phyloP scores from a whole-genome alignment of 2,329 filamentous ascomycete species.

The Penicillium sp. region DNA sequence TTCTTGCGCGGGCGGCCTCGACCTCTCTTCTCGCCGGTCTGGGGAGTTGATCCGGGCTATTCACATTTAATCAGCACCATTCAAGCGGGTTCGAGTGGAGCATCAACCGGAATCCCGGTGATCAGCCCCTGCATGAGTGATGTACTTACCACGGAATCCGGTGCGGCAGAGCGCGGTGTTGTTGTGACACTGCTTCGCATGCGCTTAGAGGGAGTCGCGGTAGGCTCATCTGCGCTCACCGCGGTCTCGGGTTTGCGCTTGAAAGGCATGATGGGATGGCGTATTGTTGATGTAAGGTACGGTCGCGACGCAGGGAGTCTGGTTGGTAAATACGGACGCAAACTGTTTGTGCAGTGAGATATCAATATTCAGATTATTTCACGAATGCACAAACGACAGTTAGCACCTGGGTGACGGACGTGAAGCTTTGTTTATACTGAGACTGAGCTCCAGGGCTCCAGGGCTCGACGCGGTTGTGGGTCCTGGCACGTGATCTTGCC shows the following conservation, averaged over 20 bases:
- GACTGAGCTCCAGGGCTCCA: too few relatives aligned
- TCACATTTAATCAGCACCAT: background rate
- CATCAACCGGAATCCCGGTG: conserved; percentile 6
- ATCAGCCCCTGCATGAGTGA: conserved; percentile 12
- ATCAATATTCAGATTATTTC: background rate
- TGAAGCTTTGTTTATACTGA: conserved; percentile 10
- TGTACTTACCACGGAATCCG: conserved; percentile 15
- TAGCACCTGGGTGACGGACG: background rate
- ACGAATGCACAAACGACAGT: background rate
- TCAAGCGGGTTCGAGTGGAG: conserved; percentile 8
- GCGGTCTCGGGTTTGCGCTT: conserved; percentile 34
- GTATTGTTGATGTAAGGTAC: background rate
- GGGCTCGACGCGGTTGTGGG: conserved; percentile 16
- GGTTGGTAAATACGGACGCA: too few relatives aligned
- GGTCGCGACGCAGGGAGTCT: background rate
- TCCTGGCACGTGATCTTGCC: background rate
- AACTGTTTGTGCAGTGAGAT: background rate
- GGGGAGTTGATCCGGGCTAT: conserved; percentile 16
- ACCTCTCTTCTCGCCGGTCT: conserved; percentile 33
- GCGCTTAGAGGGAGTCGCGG: conserved; percentile 26
- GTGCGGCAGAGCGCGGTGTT: background rate
- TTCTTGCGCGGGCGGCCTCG: conserved; percentile 39
- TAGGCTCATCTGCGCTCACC: conserved; percentile 18
- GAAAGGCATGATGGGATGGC: conserved; percentile 8
- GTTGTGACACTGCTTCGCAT: conserved; percentile 15